Percentiles rank a stretch among this genome's conserved stretches.
These are phyloP conservation scores for Begonia peltatifolia DNA, from an alignment of 306 rosid species.

Conservation along the genomic window DNA sequence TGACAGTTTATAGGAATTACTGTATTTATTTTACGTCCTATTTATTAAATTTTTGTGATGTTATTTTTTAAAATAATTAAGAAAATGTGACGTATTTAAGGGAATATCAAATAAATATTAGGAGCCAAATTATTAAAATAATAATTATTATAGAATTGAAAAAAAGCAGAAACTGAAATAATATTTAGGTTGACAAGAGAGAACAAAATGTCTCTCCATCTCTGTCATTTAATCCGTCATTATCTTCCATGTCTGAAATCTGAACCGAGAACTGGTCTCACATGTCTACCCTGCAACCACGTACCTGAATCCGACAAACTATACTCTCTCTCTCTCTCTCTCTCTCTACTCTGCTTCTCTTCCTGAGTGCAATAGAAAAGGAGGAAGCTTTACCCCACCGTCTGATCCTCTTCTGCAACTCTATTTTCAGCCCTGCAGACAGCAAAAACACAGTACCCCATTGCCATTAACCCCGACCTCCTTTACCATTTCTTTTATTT, in stretches of 20 bases:
- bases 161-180: too few species aligned
- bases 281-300: conserved; percentile 42
- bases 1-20: too few species aligned
- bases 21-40: too few species aligned
- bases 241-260: conserved; percentile 17
- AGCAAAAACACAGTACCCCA: conserved; percentile 12
- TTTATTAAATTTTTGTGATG: too few species aligned
- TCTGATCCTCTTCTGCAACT: conserved; percentile 6
- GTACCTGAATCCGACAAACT: conserved; percentile 19
- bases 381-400: conserved; percentile 7
- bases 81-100: too few species aligned
- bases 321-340: conserved; percentile 3
- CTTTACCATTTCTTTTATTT: background rate
- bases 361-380: background rate
- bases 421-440: conserved; percentile 8
- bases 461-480: conserved; percentile 7
- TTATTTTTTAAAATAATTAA: too few species aligned
- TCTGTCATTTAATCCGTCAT: conserved; percentile 10
- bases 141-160: too few species aligned
- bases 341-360: background rate
- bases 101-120: too few species aligned
- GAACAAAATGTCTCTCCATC: background rate
- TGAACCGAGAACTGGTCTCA: conserved; percentile 27
- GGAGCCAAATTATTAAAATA: too few species aligned
- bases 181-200: too few species aligned